phyloP scores from a whole-genome alignment of 2,329 filamentous ascomycete species.

The Fusarium torreyae region DNA sequence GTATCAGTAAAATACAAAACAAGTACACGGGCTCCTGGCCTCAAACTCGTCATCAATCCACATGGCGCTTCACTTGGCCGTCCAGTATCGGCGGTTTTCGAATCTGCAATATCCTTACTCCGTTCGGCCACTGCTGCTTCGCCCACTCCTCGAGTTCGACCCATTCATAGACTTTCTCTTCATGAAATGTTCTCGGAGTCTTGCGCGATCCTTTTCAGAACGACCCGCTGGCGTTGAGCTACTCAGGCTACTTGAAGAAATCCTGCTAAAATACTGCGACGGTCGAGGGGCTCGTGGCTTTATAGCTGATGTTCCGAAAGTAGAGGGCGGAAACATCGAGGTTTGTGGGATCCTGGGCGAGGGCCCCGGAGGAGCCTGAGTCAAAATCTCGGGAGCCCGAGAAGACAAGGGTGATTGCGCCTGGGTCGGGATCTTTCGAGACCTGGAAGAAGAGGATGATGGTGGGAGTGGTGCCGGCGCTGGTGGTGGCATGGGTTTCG shows the following conservation, averaged over 20 bases:
- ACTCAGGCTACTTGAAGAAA: conserved; percentile 30
- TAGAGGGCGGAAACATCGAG: conserved; percentile 38
- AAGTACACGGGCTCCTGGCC: conserved; percentile 12
- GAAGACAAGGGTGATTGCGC: conserved; percentile 24
- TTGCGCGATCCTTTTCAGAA: conserved; percentile 44
- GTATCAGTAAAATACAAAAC: conserved; percentile 28
- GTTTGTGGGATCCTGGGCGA: conserved; percentile 39
- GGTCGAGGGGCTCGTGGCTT: conserved; percentile 31
- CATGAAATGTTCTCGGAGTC: conserved; percentile 50
- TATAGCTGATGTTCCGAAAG: conserved; percentile 31
- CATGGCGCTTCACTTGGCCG: not conserved
- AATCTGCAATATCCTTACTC: not conserved
- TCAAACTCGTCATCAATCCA: not conserved
- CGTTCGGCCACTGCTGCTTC: conserved; percentile 34
- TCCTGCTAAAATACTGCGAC: conserved; percentile 46
- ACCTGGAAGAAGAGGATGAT: not conserved
- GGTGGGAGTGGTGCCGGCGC: not conserved
- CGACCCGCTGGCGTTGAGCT: conserved; percentile 30
- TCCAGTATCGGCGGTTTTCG: not conserved
- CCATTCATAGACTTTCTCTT: conserved; percentile 36
- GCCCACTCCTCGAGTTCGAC: conserved; percentile 2
- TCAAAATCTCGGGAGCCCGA: conserved; percentile 15
- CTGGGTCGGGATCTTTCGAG: not conserved
- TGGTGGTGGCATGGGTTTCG: not conserved
- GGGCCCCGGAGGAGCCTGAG: conserved; percentile 28